Percentiles rank a stretch among this genome's conserved stretches.
phyloP scores from a whole-genome alignment of 176 grass and related monocot species.

The Musa troglodytarum region DNA sequence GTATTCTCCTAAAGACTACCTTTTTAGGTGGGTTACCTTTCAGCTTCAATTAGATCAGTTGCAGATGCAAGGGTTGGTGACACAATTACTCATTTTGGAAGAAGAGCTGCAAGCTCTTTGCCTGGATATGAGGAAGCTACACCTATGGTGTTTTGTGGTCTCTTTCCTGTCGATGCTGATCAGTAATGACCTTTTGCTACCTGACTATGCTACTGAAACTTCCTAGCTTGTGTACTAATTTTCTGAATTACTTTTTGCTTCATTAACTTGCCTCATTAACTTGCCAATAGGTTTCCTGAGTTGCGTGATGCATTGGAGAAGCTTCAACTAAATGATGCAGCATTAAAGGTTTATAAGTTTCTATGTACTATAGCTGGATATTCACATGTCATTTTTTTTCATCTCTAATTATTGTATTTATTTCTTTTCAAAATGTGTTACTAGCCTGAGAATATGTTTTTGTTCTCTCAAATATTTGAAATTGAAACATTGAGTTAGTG shows the following conservation, averaged over 20 bases:
- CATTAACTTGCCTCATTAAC: slow-evolving; percentile 2
- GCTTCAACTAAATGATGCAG: slow-evolving; percentile 93
- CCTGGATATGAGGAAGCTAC: slow-evolving; percentile 88
- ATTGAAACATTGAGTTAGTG: no score
- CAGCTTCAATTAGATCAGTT: slow-evolving; percentile 93
- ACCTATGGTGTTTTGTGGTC: slow-evolving; percentile 94
- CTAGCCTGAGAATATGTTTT: not conserved
- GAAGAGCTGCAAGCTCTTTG: slow-evolving; percentile 60
- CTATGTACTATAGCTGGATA: not conserved
- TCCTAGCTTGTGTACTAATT: slow-evolving; percentile 14
- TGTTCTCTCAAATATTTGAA: not conserved
- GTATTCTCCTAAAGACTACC: slow-evolving; percentile 11
- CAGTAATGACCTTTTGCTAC: slow-evolving; percentile 45
- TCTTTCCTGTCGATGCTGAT: slow-evolving; percentile 91
- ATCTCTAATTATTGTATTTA: slow-evolving; percentile 8
- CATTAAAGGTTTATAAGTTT: slow-evolving; percentile 55
- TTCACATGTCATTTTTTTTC: slow-evolving; percentile 7
- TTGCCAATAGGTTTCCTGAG: slow-evolving; percentile 66
- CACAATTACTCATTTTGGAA: slow-evolving; percentile 73
- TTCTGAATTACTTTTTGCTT: not conserved
- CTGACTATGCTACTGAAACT: slow-evolving; percentile 12
- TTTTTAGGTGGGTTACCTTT: slow-evolving; percentile 84
- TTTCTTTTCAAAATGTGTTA: not conserved
- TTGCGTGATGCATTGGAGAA: slow-evolving; percentile 85
- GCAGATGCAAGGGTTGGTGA: slow-evolving; percentile 93